Evolutionary conservation across 2,329 filamentous ascomycete species (phyloP).

Genomic region (Xylariaceae sp.): DNA sequence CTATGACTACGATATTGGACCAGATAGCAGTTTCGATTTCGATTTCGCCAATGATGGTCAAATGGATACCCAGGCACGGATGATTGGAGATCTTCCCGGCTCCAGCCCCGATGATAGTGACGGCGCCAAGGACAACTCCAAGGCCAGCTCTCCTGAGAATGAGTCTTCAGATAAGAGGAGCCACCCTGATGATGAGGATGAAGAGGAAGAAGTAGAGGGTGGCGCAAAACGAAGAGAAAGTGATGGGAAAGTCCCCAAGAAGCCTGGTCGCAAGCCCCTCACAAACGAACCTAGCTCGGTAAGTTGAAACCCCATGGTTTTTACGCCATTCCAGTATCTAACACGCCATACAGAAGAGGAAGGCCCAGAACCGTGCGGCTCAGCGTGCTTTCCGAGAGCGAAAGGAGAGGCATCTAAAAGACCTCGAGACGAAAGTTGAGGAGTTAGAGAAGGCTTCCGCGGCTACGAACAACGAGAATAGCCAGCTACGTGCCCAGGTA

Average conservation of each 20-base stretch:
- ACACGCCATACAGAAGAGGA: conserved; percentile 73
- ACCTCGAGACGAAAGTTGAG: conserved; percentile 79
- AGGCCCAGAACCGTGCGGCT: conserved; percentile 92
- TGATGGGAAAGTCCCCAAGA: conserved; percentile 88
- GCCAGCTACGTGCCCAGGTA: conserved; percentile 81
- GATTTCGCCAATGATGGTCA: conserved; percentile 63
- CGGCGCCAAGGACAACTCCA: conserved; percentile 44
- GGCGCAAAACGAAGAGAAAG: conserved; percentile 77
- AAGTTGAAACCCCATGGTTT: conserved; percentile 53
- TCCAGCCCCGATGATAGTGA: conserved; percentile 39
- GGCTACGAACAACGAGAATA: conserved; percentile 84
- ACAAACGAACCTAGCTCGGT: conserved; percentile 96
- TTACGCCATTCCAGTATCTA: conserved; percentile 34
- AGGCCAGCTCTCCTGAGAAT: conserved; percentile 66
- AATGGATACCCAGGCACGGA: conserved; percentile 51
- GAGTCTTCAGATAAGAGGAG: conserved; percentile 74
- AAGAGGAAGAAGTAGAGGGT: conserved; percentile 58
- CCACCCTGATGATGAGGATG: conserved; percentile 73
- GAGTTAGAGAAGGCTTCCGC: conserved; percentile 84
- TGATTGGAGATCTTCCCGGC: conserved; percentile 79
- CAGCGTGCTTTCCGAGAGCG: conserved; percentile 93
- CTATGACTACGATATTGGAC: conserved; percentile 79
- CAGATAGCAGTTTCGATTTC: conserved; percentile 78
- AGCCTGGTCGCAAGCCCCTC: conserved; percentile 93
- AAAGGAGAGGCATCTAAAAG: conserved; percentile 89